A percentile compares a stretch with the other conserved stretches of the same genome.
Conservation (phyloP, 495 filamentous ascomycete species). For the Xylaria flabelliformis region DNA sequence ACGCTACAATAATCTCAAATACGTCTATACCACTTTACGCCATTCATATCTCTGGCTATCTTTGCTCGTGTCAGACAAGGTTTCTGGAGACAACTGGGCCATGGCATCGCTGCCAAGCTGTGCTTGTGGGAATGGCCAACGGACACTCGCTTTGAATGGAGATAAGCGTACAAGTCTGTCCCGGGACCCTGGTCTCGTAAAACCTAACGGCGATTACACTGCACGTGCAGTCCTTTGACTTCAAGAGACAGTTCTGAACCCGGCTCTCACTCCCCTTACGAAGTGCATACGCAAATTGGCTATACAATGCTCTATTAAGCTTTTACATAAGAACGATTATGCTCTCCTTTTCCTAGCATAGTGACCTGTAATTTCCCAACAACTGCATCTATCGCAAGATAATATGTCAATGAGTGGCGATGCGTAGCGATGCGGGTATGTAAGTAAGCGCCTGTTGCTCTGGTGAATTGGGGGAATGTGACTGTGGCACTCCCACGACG, state of each 20-base stretch:
- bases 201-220: background rate
- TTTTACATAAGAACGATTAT: background rate
- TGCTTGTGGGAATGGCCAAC: background rate
- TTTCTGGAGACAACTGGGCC: background rate
- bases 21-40: constrained; percentile 2
- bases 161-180: background rate
- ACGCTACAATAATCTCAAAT: constrained; percentile 22
- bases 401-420: constrained; percentile 8
- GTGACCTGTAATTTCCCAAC: constrained; percentile 1
- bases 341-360: constrained; percentile 17
- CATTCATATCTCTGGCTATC: background rate
- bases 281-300: constrained; percentile 15
- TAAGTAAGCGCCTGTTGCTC: background rate
- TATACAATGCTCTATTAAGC: constrained; percentile 7
- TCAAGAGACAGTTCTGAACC: background rate
- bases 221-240: constrained; percentile 4
- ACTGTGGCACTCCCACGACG: background rate
- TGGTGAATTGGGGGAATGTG: background rate
- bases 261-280: background rate
- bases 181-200: constrained; percentile 10
- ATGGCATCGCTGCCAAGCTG: background rate
- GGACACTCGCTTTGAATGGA: background rate
- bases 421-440: background rate
- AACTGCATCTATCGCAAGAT: constrained; percentile 4
- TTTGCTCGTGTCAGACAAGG: background rate